These are phyloP conservation scores for Symmetrospora coprosmae DNA, from an alignment of 768 basidiomycete species.

Conservation along the genomic window DNA sequence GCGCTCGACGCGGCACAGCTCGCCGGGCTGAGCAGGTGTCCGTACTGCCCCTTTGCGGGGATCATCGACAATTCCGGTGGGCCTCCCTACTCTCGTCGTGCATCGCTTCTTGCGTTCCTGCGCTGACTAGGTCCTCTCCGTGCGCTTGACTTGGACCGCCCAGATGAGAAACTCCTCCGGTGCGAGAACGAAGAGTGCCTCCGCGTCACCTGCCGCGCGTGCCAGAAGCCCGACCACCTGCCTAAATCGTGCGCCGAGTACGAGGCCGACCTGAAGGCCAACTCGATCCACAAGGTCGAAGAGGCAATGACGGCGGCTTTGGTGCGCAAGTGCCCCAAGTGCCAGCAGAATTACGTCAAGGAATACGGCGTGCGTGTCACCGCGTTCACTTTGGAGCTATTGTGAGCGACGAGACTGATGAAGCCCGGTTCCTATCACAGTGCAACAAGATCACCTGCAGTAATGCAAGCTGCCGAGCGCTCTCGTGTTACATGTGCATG, in stretches of 20 bases:
- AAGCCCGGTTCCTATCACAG: background rate
- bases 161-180: slow-evolving; percentile 26
- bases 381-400: background rate
- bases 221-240: slow-evolving; percentile 37
- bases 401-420: background rate
- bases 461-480: slow-evolving; percentile 31
- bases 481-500: slow-evolving; percentile 38
- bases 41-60: slow-evolving; percentile 28
- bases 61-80: slow-evolving; percentile 22
- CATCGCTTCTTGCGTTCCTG: background rate
- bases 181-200: slow-evolving; percentile 28
- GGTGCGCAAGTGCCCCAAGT: slow-evolving; percentile 36
- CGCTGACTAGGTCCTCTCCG: background rate
- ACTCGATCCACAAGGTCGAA: slow-evolving; percentile 37
- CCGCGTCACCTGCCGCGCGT: slow-evolving; percentile 25
- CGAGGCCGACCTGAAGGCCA: slow-evolving; percentile 35
- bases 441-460: slow-evolving; percentile 38
- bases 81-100: background rate
- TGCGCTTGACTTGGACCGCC: slow-evolving; percentile 25
- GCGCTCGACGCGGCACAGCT: slow-evolving; percentile 27
- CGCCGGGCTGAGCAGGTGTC: background rate
- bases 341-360: slow-evolving; percentile 36
- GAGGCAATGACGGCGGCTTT: slow-evolving; percentile 40
- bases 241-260: slow-evolving; percentile 39
- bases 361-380: slow-evolving; percentile 30